A percentile compares a stretch with the other conserved stretches of the same genome.
phyloP scores from a whole-genome alignment of 305 asterid genomes.

The Solanum hybrid region DNA sequence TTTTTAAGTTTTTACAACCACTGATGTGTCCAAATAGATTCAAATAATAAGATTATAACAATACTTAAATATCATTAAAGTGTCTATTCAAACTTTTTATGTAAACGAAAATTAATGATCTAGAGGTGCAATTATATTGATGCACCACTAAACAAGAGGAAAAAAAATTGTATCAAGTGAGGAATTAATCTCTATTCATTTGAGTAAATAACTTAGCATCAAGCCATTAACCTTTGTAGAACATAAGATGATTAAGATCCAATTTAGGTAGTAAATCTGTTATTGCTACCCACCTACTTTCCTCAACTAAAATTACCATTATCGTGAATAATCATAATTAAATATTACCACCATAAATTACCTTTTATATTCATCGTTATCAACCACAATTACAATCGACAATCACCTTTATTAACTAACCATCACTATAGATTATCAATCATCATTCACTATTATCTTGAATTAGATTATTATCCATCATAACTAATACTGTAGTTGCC shows the following conservation, averaged over 20 bases:
- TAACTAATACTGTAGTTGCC: no score
- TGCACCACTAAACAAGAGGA: background rate
- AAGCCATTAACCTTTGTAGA: no score
- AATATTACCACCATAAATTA: background rate
- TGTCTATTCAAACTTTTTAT: no score
- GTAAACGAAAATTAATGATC: background rate
- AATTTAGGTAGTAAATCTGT: background rate
- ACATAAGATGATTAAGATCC: background rate
- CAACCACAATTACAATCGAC: no score
- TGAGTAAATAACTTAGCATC: no score
- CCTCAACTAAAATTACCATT: background rate
- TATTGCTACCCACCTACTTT: background rate
- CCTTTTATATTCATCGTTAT: background rate
- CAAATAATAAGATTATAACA: background rate
- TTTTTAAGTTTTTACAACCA: background rate
- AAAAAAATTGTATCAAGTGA: background rate
- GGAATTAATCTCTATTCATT: background rate
- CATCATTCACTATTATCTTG: no score
- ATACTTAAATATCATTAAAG: background rate
- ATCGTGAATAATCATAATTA: background rate
- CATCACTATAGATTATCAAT: no score
- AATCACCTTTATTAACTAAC: no score
- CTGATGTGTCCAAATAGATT: background rate
- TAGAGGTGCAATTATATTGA: background rate
- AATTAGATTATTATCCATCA: no score